Conservation (phyloP, 1,284 basidiomycete species). For the Puccinia novopanici region DNA sequence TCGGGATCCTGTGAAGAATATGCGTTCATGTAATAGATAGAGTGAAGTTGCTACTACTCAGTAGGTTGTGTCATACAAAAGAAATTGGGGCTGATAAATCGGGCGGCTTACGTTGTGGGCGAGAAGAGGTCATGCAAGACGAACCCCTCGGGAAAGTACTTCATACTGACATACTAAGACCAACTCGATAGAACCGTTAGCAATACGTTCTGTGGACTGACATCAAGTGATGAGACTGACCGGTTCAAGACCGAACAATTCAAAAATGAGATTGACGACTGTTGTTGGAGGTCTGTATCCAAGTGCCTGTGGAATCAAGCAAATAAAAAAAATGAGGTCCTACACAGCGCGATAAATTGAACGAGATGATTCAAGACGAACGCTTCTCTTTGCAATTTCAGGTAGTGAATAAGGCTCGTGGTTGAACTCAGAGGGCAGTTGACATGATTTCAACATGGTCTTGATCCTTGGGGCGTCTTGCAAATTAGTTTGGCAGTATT, state of each 20-base stretch:
- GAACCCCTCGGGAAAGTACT: conserved; percentile 72
- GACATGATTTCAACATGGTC: conserved; percentile 72
- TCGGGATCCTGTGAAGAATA: conserved; percentile 65
- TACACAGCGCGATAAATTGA: neutral
- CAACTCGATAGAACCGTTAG: neutral
- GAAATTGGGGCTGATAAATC: neutral
- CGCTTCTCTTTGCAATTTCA: conserved; percentile 45
- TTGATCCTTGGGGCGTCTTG: conserved; percentile 81
- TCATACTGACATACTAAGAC: conserved; percentile 67
- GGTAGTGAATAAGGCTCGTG: conserved; percentile 67
- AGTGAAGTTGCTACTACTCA: neutral
- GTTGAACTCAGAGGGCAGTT: conserved; percentile 70
- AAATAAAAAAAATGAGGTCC: neutral
- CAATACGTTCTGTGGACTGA: neutral
- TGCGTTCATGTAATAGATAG: neutral
- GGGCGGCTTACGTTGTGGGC: conserved; percentile 59
- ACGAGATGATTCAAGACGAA: neutral
- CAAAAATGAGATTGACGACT: conserved; percentile 75
- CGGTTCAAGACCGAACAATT: conserved; percentile 70
- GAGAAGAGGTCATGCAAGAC: conserved; percentile 81
- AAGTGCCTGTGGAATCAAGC: conserved; percentile 32
- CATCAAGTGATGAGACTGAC: conserved; percentile 61
- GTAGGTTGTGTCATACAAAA: neutral
- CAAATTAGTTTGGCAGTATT: conserved; percentile 69
- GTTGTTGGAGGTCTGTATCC: conserved; percentile 73